Evolutionary conservation across 2,329 filamentous ascomycete genomes (phyloP).

Genomic region (Aspergillus transmontanensis): DNA sequence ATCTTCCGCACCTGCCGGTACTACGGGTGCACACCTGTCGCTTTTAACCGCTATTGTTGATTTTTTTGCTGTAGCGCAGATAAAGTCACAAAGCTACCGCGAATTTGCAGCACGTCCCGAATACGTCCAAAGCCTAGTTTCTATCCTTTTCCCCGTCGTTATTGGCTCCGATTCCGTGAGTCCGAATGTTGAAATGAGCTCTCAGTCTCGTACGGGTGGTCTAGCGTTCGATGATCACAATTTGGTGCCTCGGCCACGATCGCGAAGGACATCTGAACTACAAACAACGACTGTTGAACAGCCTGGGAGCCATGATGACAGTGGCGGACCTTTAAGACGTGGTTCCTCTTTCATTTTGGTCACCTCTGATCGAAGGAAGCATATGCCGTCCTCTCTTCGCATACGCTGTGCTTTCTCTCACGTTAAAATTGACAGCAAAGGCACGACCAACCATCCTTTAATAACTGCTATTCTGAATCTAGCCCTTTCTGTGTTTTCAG

Average conservation of each 20-base stretch:
- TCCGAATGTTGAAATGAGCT: conserved; percentile 84
- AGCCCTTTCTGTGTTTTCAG: conserved; percentile 76
- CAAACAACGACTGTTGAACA: conserved; percentile 66
- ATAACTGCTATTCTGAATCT: conserved; percentile 78
- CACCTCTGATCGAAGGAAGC: conserved; percentile 66
- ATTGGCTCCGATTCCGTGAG: conserved; percentile 83
- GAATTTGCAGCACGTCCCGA: conserved; percentile 80
- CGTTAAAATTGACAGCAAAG: conserved; percentile 53
- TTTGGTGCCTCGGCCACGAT: conserved; percentile 77
- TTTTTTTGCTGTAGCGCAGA: conserved; percentile 77
- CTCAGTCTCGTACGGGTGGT: conserved; percentile 77
- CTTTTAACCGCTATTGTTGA: conserved; percentile 76
- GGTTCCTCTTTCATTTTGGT: conserved; percentile 91
- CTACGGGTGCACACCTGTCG: conserved; percentile 59
- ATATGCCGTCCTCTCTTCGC: conserved; percentile 61
- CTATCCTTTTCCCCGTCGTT: conserved; percentile 81
- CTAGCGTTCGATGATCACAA: conserved; percentile 85
- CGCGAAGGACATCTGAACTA: conserved; percentile 68
- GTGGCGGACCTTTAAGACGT: conserved; percentile 69
- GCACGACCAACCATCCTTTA: conserved; percentile 64
- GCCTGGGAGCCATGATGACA: conserved; percentile 47
- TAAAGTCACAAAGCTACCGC: conserved; percentile 74
- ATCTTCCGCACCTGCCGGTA: conserved; percentile 16
- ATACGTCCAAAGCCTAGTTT: conserved; percentile 77
- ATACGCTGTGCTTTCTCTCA: conserved; percentile 66